phyloP scores from a whole-genome alignment of 2,329 filamentous ascomycete genomes.

The Penicillium griseofulvum region DNA sequence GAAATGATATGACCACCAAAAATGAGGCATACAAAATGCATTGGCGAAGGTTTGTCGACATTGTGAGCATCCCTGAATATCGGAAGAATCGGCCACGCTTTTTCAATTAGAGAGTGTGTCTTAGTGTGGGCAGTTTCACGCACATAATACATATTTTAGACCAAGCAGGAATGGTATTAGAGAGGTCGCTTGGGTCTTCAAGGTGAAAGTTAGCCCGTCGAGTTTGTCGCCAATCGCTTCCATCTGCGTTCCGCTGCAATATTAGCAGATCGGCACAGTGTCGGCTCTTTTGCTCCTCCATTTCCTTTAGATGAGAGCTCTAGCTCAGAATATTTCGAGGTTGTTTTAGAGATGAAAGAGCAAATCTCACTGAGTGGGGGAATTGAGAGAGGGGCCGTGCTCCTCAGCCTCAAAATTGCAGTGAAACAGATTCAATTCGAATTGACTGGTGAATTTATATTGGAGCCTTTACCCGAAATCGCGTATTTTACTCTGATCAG shows the following conservation, averaged over 20 bases:
- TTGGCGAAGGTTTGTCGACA: slow-evolving; percentile 4
- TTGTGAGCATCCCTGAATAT: neutral
- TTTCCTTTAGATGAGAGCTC: neutral
- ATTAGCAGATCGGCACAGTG: neutral
- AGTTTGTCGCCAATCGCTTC: neutral
- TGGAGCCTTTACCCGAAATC: neutral
- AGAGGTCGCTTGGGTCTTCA: neutral
- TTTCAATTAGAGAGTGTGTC: neutral
- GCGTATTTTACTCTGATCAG: neutral
- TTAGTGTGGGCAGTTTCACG: neutral
- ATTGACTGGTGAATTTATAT: neutral
- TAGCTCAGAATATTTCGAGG: neutral
- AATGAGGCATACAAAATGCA: slow-evolving; percentile 6
- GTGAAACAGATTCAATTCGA: neutral
- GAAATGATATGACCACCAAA: slow-evolving; percentile 8
- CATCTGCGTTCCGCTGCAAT: neutral
- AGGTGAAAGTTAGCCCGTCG: neutral
- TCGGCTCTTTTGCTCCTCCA: slow-evolving; percentile 3
- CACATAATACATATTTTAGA: slow-evolving; percentile 5
- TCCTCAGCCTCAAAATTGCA: neutral
- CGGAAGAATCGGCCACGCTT: neutral
- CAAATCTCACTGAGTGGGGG: neutral
- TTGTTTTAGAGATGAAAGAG: neutral
- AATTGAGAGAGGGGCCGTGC: neutral
- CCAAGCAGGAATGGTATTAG: neutral